These are phyloP conservation scores for Teratosphaeria zuluensis DNA, from an alignment of 2,329 filamentous ascomycete genomes.

Conservation along the genomic window DNA sequence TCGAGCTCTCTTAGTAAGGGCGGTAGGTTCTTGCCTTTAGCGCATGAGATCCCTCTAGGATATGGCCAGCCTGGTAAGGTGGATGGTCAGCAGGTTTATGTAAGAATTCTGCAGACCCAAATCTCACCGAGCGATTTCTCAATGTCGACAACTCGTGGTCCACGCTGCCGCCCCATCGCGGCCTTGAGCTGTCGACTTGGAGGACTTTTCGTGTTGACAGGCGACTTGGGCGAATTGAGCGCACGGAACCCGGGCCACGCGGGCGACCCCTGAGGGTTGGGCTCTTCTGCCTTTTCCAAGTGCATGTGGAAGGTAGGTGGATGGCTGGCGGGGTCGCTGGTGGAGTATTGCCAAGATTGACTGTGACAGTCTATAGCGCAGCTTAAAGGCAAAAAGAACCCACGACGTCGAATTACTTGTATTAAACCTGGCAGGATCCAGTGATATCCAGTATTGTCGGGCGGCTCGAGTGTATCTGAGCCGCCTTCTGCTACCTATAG, in stretches of 20 bases:
- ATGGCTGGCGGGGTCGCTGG: neutral
- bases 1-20: neutral
- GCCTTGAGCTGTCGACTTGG: neutral
- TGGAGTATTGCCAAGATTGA: neutral
- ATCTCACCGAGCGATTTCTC: neutral
- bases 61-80: neutral
- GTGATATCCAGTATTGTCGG: neutral
- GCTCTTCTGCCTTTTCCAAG: neutral
- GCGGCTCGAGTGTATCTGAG: neutral
- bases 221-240: neutral
- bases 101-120: neutral
- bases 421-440: neutral
- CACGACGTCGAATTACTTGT: neutral
- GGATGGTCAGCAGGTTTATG: neutral
- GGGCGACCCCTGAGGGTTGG: neutral
- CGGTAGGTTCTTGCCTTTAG: neutral
- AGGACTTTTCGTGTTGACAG: neutral
- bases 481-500: neutral
- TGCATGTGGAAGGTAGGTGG: neutral
- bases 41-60: neutral
- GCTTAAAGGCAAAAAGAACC: neutral
- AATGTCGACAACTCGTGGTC: neutral
- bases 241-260: neutral
- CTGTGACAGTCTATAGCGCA: neutral
- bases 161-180: neutral